Evolutionary conservation across 169 alveolate genomes (phyloP).

Genomic region (Theileria parva): DNA sequence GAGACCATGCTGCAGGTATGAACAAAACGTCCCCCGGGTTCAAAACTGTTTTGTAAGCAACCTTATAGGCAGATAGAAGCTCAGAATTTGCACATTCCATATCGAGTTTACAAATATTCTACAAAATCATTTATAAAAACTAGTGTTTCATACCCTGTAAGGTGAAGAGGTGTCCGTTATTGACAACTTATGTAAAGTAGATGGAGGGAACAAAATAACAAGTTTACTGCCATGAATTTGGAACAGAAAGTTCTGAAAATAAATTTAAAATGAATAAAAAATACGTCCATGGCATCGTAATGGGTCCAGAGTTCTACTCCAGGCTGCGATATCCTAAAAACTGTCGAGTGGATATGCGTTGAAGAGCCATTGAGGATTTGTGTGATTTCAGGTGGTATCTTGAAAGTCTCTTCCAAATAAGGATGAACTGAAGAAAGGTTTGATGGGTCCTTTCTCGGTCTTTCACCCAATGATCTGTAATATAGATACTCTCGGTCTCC

Average conservation of each 20-base stretch:
- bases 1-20: constrained; percentile 66
- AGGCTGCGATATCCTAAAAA: constrained; percentile 60
- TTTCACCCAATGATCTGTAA: constrained; percentile 37
- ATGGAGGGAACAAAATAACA: constrained; percentile 60
- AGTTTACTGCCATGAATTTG: constrained; percentile 48
- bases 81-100: background rate
- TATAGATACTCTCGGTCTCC: constrained; percentile 10
- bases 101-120: constrained; percentile 23
- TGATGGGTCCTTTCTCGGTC: constrained; percentile 47
- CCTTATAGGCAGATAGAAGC: constrained; percentile 1
- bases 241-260: constrained; percentile 46
- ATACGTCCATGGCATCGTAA: constrained; percentile 67
- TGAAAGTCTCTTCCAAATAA: constrained; percentile 35
- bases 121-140: background rate
- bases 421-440: constrained; percentile 22
- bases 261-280: background rate
- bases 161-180: constrained; percentile 56
- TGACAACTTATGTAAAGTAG: constrained; percentile 25
- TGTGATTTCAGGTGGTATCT: constrained; percentile 18
- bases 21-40: constrained; percentile 59
- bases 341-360: constrained; percentile 47
- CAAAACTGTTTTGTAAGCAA: constrained; percentile 16
- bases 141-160: background rate
- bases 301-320: constrained; percentile 70
- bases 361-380: constrained; percentile 2